A percentile compares a stretch with the other conserved stretches of the same genome.
Evolutionary conservation across 352 stramenopile species (phyloP).

Genomic region (Phytophthora lateralis): DNA sequence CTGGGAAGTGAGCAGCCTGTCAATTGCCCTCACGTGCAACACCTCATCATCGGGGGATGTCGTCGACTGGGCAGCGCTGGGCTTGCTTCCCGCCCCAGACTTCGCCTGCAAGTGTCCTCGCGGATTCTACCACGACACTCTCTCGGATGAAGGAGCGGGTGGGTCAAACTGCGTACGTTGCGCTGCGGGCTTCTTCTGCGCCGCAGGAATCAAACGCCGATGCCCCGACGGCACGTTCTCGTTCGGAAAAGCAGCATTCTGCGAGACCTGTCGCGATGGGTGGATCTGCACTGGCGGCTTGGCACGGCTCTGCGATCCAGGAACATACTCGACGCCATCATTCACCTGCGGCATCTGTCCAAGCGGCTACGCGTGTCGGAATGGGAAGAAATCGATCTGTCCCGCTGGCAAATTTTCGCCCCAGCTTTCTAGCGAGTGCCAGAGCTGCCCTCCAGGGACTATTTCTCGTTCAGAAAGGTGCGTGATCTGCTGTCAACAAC

Average conservation of each 20-base stretch:
- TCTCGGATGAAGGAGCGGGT: slow-evolving; percentile 2
- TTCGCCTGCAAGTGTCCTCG: slow-evolving; percentile 61
- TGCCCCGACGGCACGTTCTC: slow-evolving; percentile 60
- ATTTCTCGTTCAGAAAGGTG: slow-evolving; percentile 54
- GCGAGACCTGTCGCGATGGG: slow-evolving; percentile 58
- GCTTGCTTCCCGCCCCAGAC: slow-evolving; percentile 56
- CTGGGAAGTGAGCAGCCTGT: slow-evolving; percentile 43
- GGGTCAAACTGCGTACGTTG: slow-evolving; percentile 55
- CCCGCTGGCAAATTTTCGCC: slow-evolving; percentile 51
- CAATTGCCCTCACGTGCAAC: slow-evolving; percentile 49
- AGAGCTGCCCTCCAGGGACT: slow-evolving; percentile 61
- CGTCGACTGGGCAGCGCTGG: slow-evolving; percentile 60
- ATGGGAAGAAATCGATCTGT: slow-evolving; percentile 54
- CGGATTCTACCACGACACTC: slow-evolving; percentile 56
- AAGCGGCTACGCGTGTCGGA: slow-evolving; percentile 59
- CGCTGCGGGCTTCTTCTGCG: slow-evolving; percentile 63
- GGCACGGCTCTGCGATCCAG: slow-evolving; percentile 54
- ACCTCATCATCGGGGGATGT: slow-evolving; percentile 31
- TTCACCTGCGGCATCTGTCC: slow-evolving; percentile 52
- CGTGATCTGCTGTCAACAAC: slow-evolving; percentile 14
- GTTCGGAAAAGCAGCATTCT: slow-evolving; percentile 58
- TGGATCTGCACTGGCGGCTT: slow-evolving; percentile 69
- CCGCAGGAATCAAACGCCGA: slow-evolving; percentile 52
- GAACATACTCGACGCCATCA: slow-evolving; percentile 51
- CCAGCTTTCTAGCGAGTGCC: slow-evolving; percentile 47